Base-by-base conservation (phyloP, 1,139 yeast species). In the Tardiomyces depauwii region DNA sequence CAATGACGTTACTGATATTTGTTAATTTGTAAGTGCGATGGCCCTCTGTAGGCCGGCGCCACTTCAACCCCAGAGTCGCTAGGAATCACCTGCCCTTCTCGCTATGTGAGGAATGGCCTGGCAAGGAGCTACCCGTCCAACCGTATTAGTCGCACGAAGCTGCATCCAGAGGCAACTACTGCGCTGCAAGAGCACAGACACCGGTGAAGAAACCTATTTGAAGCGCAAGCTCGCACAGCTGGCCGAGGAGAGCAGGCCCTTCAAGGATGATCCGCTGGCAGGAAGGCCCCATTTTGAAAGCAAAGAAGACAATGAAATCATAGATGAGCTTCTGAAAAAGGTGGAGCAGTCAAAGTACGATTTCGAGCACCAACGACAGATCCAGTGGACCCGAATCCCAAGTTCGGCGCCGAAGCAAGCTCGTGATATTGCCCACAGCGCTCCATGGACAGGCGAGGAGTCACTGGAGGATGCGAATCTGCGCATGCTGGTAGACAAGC, bases 371-470 rank as follows among this genome's bases (percentile, higher is more conserved):
- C 74, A 71, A 45, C 55, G 57, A n/a, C 65, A 66, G 18, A 61
- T 76, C 38, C 65, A 67, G 28, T 49, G 66, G 41, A 54, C 71
- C 18, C 62, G 64, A 48, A 50, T 75, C 11, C 78, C 80, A 0
- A 43, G 49, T 0, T 63, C 62, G 52, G 74, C 76, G 0, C 71
- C 76, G 44, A 75, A 73, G 47, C 79, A 75, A 40, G 71, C 79
- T 0, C 64, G 68, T 47, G 80, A 77, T 1, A 66, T 76, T 2
- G 87, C 87, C 1, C 58, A 66, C 46, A 58, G 76, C 0, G 55
- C 56, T 23, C 86, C 89, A 0, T 87, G 95, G 95, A 67, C 65
- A 0, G 95, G 95, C 0, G 59, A 66, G 1, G 94, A 85, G 54
- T 53, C 68, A 1, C 56, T 58, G 0, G 53, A 62, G 2, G 88